Percentiles rank a stretch among this genome's conserved stretches.
Evolutionary conservation across 1,139 yeast genomes (phyloP).

Genomic region (Suhomyces chickasaworum): DNA sequence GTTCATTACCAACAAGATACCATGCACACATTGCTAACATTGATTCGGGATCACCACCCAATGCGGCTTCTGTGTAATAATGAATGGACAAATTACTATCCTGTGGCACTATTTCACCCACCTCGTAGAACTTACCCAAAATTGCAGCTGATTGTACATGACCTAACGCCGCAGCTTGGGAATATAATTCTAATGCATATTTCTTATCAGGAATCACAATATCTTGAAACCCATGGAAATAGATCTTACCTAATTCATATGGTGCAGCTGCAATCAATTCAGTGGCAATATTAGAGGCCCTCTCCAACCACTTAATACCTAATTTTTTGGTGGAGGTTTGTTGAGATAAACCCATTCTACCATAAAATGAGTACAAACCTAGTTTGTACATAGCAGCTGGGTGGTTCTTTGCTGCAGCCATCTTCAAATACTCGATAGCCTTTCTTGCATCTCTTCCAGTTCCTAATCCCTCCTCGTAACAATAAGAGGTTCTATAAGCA

Average conservation of each 20-base stretch:
- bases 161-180: constrained; percentile 88
- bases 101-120: constrained; percentile 77
- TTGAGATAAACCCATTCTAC: constrained; percentile 78
- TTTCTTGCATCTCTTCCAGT: constrained; percentile 86
- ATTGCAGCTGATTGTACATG: constrained; percentile 78
- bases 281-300: constrained; percentile 83
- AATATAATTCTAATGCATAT: constrained; percentile 84
- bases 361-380: constrained; percentile 82
- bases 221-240: constrained; percentile 82
- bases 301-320: constrained; percentile 90
- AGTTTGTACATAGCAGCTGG: constrained; percentile 94
- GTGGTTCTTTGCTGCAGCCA: constrained; percentile 89
- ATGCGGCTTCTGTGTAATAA: constrained; percentile 89
- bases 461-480: constrained; percentile 93
- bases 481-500: constrained; percentile 86
- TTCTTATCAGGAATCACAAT: constrained; percentile 79
- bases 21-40: constrained; percentile 96
- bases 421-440: constrained; percentile 78
- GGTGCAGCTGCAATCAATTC: constrained; percentile 92
- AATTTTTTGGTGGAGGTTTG: constrained; percentile 72
- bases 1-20: constrained; percentile 91
- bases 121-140: constrained; percentile 82
- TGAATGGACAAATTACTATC: constrained; percentile 87
- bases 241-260: constrained; percentile 83
- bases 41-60: constrained; percentile 83